phyloP scores from a whole-genome alignment of 176 grass and related monocot genomes.

The Poa pratensis region DNA sequence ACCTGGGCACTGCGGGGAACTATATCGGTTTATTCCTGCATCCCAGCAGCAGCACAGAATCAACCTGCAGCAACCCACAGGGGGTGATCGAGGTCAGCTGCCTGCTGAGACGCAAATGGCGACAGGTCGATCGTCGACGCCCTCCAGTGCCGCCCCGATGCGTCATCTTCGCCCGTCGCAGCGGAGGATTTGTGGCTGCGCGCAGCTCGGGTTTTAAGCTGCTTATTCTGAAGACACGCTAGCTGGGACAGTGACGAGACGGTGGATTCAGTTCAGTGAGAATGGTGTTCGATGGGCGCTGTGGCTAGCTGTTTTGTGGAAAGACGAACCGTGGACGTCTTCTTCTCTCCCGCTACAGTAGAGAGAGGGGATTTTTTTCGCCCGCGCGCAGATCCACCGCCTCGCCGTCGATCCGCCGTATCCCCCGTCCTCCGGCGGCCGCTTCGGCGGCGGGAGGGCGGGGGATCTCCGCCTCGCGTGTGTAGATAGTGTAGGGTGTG shows the following conservation, averaged over 20 bases:
- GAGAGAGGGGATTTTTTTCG: too few relatives aligned
- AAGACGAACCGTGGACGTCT: too few relatives aligned
- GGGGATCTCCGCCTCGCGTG: too few relatives aligned
- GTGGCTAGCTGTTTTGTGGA: too few relatives aligned
- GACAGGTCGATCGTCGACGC: background rate
- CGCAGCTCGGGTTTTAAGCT: background rate
- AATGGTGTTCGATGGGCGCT: slow-evolving; percentile 29
- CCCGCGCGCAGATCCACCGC: too few relatives aligned
- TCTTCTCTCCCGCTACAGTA: too few relatives aligned
- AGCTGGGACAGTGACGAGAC: slow-evolving; percentile 23
- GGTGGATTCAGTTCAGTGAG: slow-evolving; percentile 40
- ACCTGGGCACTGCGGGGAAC: background rate
- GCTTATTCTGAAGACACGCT: slow-evolving; percentile 15
- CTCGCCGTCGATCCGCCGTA: too few relatives aligned
- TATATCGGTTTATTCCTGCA: slow-evolving; percentile 23
- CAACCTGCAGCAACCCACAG: background rate
- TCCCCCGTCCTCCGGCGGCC: too few relatives aligned
- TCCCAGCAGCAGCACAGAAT: slow-evolving; percentile 27
- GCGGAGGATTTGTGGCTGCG: background rate
- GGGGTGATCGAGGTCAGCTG: background rate
- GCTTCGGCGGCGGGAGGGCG: too few relatives aligned
- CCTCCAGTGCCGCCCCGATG: background rate
- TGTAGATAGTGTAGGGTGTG: too few relatives aligned
- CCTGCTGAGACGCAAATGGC: background rate
- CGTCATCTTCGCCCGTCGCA: background rate